phyloP scores from a whole-genome alignment of 306 rosid genomes.

The Quercus berberidifolia region DNA sequence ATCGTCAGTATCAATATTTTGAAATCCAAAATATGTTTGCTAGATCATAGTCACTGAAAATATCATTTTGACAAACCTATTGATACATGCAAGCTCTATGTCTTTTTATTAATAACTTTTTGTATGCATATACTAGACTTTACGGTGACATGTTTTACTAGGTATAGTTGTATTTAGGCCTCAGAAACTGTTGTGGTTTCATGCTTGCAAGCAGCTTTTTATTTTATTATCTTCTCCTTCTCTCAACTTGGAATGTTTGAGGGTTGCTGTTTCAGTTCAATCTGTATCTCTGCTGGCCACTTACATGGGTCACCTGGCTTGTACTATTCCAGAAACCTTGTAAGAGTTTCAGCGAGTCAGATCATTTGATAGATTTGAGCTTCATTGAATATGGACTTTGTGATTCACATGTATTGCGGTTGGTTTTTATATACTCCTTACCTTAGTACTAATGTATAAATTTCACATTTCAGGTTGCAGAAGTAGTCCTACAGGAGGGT shows the following conservation, averaged over 20 bases:
- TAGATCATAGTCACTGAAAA: too few species aligned
- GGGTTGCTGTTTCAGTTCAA: neutral
- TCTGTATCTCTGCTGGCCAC: neutral
- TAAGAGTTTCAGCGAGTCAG: neutral
- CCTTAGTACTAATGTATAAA: neutral
- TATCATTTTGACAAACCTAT: too few species aligned
- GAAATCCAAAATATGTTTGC: neutral
- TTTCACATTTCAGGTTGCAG: constrained; percentile 74
- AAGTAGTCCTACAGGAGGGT: constrained; percentile 82
- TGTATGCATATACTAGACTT: too few species aligned
- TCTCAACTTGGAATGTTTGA: too few species aligned
- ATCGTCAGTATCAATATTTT: neutral
- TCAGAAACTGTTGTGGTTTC: too few species aligned
- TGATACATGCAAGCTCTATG: too few species aligned
- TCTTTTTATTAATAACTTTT: too few species aligned
- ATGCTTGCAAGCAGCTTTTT: too few species aligned
- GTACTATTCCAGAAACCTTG: neutral
- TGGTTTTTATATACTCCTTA: neutral
- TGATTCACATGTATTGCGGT: neutral
- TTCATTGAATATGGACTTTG: neutral
- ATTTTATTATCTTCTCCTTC: too few species aligned
- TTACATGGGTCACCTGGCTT: neutral
- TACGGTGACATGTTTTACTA: too few species aligned
- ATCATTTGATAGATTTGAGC: neutral
- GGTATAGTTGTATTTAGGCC: too few species aligned